Evolutionary conservation across 148 eudicot genomes (phyloP).

Genomic region (Polygonum maritimum): DNA sequence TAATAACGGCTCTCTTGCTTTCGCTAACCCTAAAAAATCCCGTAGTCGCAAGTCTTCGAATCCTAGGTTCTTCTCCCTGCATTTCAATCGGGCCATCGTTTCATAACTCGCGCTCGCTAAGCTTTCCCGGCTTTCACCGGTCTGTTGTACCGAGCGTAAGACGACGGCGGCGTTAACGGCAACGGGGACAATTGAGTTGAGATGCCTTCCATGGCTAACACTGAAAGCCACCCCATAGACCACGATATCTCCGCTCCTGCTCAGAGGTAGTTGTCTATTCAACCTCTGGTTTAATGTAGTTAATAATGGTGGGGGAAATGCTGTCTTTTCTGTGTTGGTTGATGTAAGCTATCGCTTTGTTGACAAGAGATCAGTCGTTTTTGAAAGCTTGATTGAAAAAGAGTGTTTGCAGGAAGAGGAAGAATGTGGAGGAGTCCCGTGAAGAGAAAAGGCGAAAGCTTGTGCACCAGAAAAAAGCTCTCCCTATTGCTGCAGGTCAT

Average conservation of each 20-base stretch:
- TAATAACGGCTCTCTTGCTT: no score
- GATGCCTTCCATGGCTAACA: conserved; percentile 24
- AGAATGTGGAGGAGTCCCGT: not conserved
- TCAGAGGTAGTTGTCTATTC: not conserved
- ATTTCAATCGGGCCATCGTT: not conserved
- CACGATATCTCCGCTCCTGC: not conserved
- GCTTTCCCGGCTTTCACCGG: not conserved
- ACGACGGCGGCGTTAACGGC: conserved; percentile 3
- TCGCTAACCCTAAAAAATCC: not conserved
- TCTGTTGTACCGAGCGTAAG: not conserved
- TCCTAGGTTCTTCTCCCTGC: not conserved
- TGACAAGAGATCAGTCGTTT: not conserved
- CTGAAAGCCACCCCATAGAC: not conserved
- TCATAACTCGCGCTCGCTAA: not conserved
- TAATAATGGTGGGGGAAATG: not conserved
- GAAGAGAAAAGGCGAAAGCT: conserved; percentile 43
- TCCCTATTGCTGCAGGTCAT: conserved; percentile 75
- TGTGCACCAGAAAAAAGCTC: conserved; percentile 46
- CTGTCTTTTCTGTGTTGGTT: not conserved
- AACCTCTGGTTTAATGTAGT: not conserved
- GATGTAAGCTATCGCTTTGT: not conserved
- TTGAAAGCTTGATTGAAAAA: not conserved
- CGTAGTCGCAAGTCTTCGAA: not conserved
- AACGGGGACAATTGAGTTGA: not conserved
- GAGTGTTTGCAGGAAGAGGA: conserved; percentile 5